Percentiles rank a stretch among this genome's conserved stretches.
These are phyloP conservation scores for Tuber microsphaerosporum DNA, from an alignment of 495 filamentous ascomycete species.

Conservation along the genomic window DNA sequence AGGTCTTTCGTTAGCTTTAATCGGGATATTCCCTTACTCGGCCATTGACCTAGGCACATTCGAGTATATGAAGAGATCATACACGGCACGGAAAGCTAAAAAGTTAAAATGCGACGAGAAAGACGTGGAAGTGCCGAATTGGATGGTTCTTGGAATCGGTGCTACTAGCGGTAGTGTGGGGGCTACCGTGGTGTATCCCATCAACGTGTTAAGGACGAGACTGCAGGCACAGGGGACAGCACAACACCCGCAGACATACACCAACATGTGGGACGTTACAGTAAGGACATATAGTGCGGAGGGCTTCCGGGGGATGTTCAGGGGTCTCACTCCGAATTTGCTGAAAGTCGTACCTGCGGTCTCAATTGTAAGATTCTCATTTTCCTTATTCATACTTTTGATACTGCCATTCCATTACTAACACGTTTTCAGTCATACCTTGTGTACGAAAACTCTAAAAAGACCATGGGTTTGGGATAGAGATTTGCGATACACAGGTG, in stretches of 20 bases:
- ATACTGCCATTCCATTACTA: constrained; percentile 25
- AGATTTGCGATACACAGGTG: constrained; percentile 7
- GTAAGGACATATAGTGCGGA: constrained; percentile 73
- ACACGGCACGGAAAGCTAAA: constrained; percentile 64
- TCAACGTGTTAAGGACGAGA: constrained; percentile 89
- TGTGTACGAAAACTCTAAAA: constrained; percentile 93
- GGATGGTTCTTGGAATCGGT: constrained; percentile 83
- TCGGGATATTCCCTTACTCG: constrained; percentile 96
- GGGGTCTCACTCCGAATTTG: constrained; percentile 89
- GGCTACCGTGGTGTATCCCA: constrained; percentile 85
- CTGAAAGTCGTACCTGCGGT: constrained; percentile 95
- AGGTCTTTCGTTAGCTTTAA: constrained; percentile 80
- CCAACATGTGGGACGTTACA: constrained; percentile 77
- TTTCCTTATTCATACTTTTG: constrained; percentile 12
- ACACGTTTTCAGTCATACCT: constrained; percentile 59
- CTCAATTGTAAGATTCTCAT: constrained; percentile 57
- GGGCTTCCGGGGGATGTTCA: constrained; percentile 81
- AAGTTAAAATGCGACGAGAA: constrained; percentile 67
- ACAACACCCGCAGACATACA: constrained; percentile 85
- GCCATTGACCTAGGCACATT: constrained; percentile 95
- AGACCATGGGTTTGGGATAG: constrained; percentile 61
- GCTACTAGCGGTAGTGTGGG: constrained; percentile 86
- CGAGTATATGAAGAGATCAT: constrained; percentile 74
- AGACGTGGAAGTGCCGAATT: constrained; percentile 81
- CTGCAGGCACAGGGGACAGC: constrained; percentile 91